phyloP scores from a whole-genome alignment of 2,329 filamentous ascomycete species.

The Tolypocladium endophyticum region DNA sequence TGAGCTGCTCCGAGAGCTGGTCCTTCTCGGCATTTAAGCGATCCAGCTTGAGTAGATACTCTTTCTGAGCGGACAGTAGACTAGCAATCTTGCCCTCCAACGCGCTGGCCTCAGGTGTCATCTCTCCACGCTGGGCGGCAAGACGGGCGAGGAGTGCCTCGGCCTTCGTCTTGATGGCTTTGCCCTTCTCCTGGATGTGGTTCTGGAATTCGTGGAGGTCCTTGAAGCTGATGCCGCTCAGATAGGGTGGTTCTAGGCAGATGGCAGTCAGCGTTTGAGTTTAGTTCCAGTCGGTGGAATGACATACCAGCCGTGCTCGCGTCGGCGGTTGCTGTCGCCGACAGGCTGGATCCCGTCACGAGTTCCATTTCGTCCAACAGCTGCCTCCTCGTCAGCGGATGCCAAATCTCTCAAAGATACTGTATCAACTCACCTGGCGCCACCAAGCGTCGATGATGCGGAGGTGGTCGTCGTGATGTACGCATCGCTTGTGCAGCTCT shows the following conservation, averaged over 20 bases:
- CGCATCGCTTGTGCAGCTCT: constrained; percentile 66
- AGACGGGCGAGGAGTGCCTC: constrained; percentile 55
- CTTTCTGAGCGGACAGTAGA: constrained; percentile 73
- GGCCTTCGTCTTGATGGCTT: constrained; percentile 65
- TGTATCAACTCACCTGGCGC: constrained; percentile 58
- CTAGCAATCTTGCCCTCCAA: constrained; percentile 67
- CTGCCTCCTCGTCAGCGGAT: constrained; percentile 21
- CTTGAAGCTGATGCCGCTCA: constrained; percentile 50
- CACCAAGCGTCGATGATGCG: constrained; percentile 90
- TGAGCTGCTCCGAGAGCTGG: constrained; percentile 73
- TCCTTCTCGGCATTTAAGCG: constrained; percentile 70
- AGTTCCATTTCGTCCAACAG: constrained; percentile 54
- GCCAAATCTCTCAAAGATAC: background rate
- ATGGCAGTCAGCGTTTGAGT: constrained; percentile 11
- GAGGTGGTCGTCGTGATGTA: constrained; percentile 86
- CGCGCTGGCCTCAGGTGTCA: constrained; percentile 58
- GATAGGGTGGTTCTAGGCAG: constrained; percentile 38
- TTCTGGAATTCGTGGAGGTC: constrained; percentile 64
- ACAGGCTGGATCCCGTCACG: constrained; percentile 39
- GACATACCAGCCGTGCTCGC: constrained; percentile 12
- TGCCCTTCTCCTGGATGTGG: constrained; percentile 67
- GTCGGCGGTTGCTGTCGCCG: constrained; percentile 8
- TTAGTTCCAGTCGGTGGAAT: background rate
- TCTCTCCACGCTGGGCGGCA: constrained; percentile 36
- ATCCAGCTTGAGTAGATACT: constrained; percentile 65